Evolutionary conservation across 164 flowering plant genomes (phyloP), one percentile per base, ranked within the genome.

Genomic region (Liquidambar formosana): DNA sequence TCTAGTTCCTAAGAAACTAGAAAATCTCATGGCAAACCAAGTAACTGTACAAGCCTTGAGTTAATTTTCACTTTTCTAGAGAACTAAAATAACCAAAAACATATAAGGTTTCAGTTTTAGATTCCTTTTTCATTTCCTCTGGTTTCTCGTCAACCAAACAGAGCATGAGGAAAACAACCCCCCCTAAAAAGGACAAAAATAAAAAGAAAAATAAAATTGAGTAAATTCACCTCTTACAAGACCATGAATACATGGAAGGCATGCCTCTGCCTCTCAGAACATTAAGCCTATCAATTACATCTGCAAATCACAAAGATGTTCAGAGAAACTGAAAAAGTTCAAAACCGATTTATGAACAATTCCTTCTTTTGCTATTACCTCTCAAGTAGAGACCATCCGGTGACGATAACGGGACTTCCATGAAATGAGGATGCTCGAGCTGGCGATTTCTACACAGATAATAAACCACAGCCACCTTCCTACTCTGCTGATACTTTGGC

Each of bases 371-470:
- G 44, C 1, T 16, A 10, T 51, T 75, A 93, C 99, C 99, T 90
- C 93, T 83, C 74, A 96, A 74, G 81, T 82, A 90, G 47, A 93
- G 92, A 23, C 97, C 97, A 25, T 85, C 86, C 0, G 91, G 67
- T 0, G 98, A 91, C 4, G 94, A 86, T 18, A 96, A 77, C 0
- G 90, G 84, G 48, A 93, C 96, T 67, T 96, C 98, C 48, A 96
- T 90, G 81, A 93, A 93, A 78, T 96, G 99, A 33, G 98, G 99
- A 72, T 96, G 99, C 76, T 96, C 99, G 1, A 96, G 95, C 76
- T 90, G 97, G 4, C 87, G 83, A 76, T 91, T 93, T 28, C 95
- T 75, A 69, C 87, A 90, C 12, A 93, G 83, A 69, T 96, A 96
- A 73, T 96, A 96, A 57, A 96, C 89, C 45, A 96, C 97, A 0